Percentiles rank a stretch among this genome's conserved stretches.
Evolutionary conservation across 345 rosid genomes (phyloP).

Genomic region (Ailanthus altissimus): DNA sequence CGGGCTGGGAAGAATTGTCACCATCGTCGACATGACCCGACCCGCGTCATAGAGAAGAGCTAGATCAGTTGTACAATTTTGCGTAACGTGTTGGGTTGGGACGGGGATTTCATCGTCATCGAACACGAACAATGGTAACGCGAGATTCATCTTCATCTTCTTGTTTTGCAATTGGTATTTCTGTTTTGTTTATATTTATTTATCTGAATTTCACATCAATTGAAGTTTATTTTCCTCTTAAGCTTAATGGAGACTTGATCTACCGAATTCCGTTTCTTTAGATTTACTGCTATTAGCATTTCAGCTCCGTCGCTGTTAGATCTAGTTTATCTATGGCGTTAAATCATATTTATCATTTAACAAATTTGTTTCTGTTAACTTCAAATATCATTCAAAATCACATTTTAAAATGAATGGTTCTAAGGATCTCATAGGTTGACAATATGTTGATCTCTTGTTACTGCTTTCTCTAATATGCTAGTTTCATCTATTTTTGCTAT

Average conservation of each 20-base stretch:
- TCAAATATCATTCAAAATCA: background rate
- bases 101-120: background rate
- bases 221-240: background rate
- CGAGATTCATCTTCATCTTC: conserved; percentile 4
- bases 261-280: background rate
- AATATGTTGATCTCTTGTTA: background rate
- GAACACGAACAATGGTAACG: background rate
- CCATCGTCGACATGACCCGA: no score
- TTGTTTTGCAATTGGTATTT: background rate
- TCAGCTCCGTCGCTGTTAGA: background rate
- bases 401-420: background rate
- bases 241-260: background rate
- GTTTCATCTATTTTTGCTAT: background rate
- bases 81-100: background rate
- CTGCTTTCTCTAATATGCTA: background rate
- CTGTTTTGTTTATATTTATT: background rate
- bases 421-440: background rate
- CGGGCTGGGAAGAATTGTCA: background rate
- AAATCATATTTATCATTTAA: background rate
- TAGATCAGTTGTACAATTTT: no score
- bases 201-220: background rate
- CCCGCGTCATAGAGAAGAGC: no score
- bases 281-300: background rate
- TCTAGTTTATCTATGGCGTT: background rate
- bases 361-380: background rate